phyloP scores from a whole-genome alignment of 1,284 basidiomycete genomes.

The Erythrobasidium hasegawianum region DNA sequence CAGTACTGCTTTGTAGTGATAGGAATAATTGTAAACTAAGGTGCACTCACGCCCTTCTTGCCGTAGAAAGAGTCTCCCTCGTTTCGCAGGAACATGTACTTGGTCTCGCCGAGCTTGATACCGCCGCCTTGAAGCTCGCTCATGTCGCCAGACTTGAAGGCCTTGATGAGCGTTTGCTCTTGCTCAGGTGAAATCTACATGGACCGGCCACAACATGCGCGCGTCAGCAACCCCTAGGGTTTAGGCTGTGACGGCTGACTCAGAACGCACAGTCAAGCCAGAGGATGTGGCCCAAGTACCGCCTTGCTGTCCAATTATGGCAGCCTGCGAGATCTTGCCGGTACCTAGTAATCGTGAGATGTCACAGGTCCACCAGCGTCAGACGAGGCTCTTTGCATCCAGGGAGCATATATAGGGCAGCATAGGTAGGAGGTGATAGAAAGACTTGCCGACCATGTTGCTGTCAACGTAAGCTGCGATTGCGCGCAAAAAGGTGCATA shows the following conservation, averaged over 20 bases:
- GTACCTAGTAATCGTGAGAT: constrained; percentile 14
- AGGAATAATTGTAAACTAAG: not conserved
- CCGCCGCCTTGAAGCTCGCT: constrained; percentile 60
- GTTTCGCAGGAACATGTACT: constrained; percentile 74
- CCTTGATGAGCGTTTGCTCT: constrained; percentile 63
- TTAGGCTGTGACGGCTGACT: not conserved
- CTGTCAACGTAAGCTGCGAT: not conserved
- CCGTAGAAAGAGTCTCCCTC: constrained; percentile 65
- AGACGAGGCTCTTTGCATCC: too few relatives aligned
- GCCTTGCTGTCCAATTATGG: constrained; percentile 78
- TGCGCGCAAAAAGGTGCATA: not conserved
- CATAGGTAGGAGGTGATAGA: not conserved
- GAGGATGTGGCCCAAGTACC: constrained; percentile 79
- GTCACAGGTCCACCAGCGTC: too few relatives aligned
- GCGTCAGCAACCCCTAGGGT: not conserved
- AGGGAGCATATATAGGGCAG: not conserved
- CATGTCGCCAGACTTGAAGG: constrained; percentile 55
- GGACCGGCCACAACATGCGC: not conserved
- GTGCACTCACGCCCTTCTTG: constrained; percentile 68
- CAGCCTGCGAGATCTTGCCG: constrained; percentile 47
- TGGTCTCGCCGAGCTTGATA: constrained; percentile 65
- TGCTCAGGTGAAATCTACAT: constrained; percentile 68
- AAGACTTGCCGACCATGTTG: constrained; percentile 6
- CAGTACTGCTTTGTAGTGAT: constrained; percentile 1
- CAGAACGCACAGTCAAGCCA: constrained; percentile 66